Base-by-base conservation (phyloP, 352 stramenopile species). In the Blastocystis sp. region DNA sequence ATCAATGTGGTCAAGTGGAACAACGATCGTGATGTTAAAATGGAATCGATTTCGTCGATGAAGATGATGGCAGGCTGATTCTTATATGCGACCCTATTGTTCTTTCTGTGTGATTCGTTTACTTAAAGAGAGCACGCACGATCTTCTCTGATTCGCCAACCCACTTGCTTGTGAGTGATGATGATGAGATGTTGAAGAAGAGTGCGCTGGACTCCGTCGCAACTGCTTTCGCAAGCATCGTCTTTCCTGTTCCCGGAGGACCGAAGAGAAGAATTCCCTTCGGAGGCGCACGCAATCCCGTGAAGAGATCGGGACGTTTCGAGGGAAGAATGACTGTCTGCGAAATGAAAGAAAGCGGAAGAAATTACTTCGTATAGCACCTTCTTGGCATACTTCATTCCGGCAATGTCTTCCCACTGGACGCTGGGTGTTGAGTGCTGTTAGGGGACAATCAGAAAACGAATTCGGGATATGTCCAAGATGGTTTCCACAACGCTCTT, bases 301-400 rank as follows among this genome's bases (percentile, higher is more conserved):
- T 92, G 76, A 98, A 98, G 27, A 97, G 90, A 75, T 97, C 91
- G 1, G 94, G 94, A 84, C 97, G 97, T 88, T 94, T 95, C 49
- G 96, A 89, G 8, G 94, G 94, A 89, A 98, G 94, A 44, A 97
- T 93, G 0, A 98, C 92, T 0, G 94, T 94, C 87, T 98, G 36
- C 49, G 49, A n/a, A 44, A 71, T 54, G 38, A 34, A 32, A 86
- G 21, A 32, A 73, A 93, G 90, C 92, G 92, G 87, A 94, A 93
- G 54, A 93, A 93, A 51, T n/a, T 40, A 57, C n/a, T 36, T 93
- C 91, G 90, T 94, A 91, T 48, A 94, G 88, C 54, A 94, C 93
- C 78, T 94, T 91, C 88, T 95, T 95, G 24, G 92, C 92, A 34
- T 94, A 87, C 8, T 90, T 87, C 32, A 95, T 81, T 0, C 92